Conservation (phyloP, 441 rosid species). For the Aleurites moluccanus region DNA sequence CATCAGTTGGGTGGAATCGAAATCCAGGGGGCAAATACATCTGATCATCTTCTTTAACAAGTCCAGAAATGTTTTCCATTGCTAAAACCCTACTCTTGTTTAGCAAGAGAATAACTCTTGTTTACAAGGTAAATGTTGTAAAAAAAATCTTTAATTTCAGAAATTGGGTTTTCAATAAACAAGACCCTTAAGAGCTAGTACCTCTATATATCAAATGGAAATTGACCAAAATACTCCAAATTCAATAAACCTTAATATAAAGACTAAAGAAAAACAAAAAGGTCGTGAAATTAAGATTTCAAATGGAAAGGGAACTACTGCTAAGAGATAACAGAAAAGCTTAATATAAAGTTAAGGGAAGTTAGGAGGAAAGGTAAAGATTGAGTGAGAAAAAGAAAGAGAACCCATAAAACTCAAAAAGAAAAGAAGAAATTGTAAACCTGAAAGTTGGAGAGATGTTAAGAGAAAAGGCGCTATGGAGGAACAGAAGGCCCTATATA, state of each 20-base stretch:
- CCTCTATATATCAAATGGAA: conserved; percentile 7
- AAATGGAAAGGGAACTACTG: conserved; percentile 25
- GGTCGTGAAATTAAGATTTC: conserved; percentile 4
- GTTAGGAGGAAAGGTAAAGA: conserved; percentile 22
- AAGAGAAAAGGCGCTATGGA: conserved; percentile 32
- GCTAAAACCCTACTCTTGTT: conserved; percentile 30
- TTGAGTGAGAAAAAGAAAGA: conserved; percentile 23
- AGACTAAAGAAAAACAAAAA: conserved; percentile 21
- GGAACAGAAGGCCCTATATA: conserved; percentile 47
- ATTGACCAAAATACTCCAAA: conserved; percentile 22
- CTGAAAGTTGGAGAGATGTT: conserved; percentile 36
- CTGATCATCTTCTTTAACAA: conserved; percentile 54
- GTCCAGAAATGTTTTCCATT: conserved; percentile 52
- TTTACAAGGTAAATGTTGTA: too few relatives aligned
- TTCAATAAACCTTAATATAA: conserved; percentile 21
- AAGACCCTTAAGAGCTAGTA: background rate
- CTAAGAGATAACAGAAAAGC: conserved; percentile 18
- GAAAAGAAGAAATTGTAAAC: conserved; percentile 15
- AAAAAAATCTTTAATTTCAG: conserved; percentile 4
- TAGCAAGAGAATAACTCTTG: too few relatives aligned
- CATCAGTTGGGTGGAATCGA: conserved; percentile 92
- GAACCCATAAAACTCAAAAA: conserved; percentile 33
- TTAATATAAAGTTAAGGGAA: conserved; percentile 22
- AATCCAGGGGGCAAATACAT: conserved; percentile 94
- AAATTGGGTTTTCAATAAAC: background rate